These are phyloP conservation scores for Globisporangium camurandrum DNA, from an alignment of 352 stramenopile genomes.

Conservation along the genomic window DNA sequence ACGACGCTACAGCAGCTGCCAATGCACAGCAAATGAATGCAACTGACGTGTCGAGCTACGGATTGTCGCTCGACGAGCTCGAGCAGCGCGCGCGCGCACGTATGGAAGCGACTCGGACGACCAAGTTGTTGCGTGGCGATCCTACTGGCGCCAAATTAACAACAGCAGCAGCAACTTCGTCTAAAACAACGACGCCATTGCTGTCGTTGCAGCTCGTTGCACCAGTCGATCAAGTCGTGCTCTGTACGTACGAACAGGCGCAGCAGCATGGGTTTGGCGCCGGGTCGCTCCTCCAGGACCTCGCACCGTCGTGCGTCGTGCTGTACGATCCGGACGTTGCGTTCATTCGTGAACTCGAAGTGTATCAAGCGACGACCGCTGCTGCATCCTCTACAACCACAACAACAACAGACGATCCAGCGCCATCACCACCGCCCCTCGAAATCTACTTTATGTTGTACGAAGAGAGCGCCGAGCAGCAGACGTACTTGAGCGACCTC, in stretches of 20 bases:
- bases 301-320: constrained; percentile 88
- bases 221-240: constrained; percentile 40
- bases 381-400: neutral
- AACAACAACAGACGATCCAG: neutral
- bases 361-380: constrained; percentile 76
- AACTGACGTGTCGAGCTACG: constrained; percentile 60
- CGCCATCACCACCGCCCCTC: constrained; percentile 19
- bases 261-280: constrained; percentile 46
- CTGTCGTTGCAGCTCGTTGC: constrained; percentile 46
- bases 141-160: too few species aligned
- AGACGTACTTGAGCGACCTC: constrained; percentile 92
- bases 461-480: constrained; percentile 94
- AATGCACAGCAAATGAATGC: neutral
- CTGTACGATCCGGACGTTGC: constrained; percentile 93
- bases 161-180: neutral
- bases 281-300: constrained; percentile 80
- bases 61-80: constrained; percentile 62
- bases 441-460: constrained; percentile 96
- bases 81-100: constrained; percentile 26
- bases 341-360: constrained; percentile 94
- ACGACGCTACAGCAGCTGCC: constrained; percentile 1
- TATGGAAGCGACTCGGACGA: constrained; percentile 14
- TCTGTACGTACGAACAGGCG: constrained; percentile 80
- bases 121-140: constrained; percentile 10
- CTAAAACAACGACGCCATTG: constrained; percentile 10